Evolutionary conservation across 169 alveolate species (phyloP), one percentile per base, ranked within the genome.

Genomic region (Cryptosporidium ubiquitum): DNA sequence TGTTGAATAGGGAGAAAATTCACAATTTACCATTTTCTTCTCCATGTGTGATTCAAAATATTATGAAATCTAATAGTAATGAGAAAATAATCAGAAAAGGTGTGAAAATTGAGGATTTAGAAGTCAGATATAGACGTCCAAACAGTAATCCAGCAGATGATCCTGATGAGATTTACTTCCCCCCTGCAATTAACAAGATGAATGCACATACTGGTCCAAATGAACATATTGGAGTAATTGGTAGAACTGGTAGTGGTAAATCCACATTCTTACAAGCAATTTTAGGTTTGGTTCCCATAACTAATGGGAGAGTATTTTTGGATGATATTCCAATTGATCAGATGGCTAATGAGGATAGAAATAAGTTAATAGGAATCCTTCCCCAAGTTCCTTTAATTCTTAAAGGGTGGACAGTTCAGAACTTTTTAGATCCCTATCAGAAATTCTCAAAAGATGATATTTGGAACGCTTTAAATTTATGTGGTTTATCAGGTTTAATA

Each of bases 181-280:
- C 93, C 37, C 94, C 95, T 4, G 94, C 93, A 42, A 61, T 96
- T 3, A 73, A 68, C 47, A 74, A 60, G 44, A 71, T 95, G 73
- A 85, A 84, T 47, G 94, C 95, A n/a, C 23, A n/a, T 26, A 85
- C 95, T 14, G 85, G 94, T 42, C 86, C 95, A 18, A 94, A 96
- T 33, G 92, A 93, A 55, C 94, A 93, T 70, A 91, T 94, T 14
- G 97, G 96, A 35, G 94, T 96, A 42, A 73, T 96, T 44, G 98
- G 98, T 0, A 94, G 96, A 75, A 94, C 97, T 29, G 98, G 98
- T 5, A 94, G 97, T 6, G 98, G 98, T 1, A 96, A 96, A 61
- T 91, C 96, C 10, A 92, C 97, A 1, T 85, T 96, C 33, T 69
- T 95, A 20, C 94, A 96, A 37, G 91, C 96, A 20, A 70, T 95